Evolutionary conservation across 2,329 filamentous ascomycete genomes (phyloP).

Genomic region (Aspergillus arachidicola): DNA sequence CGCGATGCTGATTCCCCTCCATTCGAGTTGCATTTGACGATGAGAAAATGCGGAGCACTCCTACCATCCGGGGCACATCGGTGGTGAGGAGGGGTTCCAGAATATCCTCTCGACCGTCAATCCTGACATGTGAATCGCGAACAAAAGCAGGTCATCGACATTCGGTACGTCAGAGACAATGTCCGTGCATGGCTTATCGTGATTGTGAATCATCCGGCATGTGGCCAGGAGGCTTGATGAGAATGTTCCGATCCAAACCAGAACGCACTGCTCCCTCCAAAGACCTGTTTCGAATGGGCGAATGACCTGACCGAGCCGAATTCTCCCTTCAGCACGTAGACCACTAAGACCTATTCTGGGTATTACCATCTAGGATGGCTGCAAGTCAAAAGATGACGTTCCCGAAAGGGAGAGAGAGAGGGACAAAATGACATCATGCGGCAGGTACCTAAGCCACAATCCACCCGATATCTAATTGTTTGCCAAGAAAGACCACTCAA

Average conservation of each 20-base stretch:
- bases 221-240: conserved; percentile 4
- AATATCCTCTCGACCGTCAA: conserved; percentile 9
- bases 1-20: conserved; percentile 1
- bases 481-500: background rate
- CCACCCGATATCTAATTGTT: background rate
- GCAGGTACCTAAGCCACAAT: background rate
- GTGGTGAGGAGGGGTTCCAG: conserved; percentile 13
- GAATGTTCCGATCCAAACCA: conserved; percentile 1
- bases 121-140: conserved; percentile 15
- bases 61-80: conserved; percentile 6
- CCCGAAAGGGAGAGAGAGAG: conserved; percentile 1
- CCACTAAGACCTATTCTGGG: background rate
- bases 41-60: conserved; percentile 10
- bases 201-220: conserved; percentile 7
- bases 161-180: conserved; percentile 4
- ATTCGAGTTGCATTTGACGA: conserved; percentile 11
- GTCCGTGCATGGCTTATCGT: conserved; percentile 17
- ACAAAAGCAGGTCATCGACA: conserved; percentile 7
- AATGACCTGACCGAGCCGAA: background rate
- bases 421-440: conserved; percentile 11
- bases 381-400: background rate
- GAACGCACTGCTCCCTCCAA: background rate
- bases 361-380: background rate
- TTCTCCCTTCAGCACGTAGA: background rate
- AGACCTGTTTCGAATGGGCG: background rate